Evolutionary conservation across 768 basidiomycete genomes (phyloP).

Genomic region (Lepiota venenata): DNA sequence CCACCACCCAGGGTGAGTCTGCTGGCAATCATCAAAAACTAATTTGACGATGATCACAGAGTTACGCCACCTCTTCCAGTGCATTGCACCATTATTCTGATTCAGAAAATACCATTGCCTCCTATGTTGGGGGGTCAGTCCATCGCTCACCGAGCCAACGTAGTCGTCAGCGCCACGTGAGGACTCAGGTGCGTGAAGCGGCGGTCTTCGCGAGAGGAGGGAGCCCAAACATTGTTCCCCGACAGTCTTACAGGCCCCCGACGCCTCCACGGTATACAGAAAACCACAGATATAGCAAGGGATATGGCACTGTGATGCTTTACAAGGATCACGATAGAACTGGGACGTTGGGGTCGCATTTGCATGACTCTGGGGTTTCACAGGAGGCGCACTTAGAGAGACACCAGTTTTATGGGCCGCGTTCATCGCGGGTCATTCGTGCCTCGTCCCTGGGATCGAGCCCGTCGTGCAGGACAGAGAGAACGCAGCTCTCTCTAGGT

Average conservation of each 20-base stretch:
- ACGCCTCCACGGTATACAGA: conserved; percentile 48
- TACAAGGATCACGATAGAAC: conserved; percentile 13
- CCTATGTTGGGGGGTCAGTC: not conserved
- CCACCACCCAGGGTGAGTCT: conserved; percentile 4
- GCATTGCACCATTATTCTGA: conserved; percentile 1
- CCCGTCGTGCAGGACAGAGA: conserved; percentile 34
- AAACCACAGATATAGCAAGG: conserved; percentile 25
- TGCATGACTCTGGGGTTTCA: not conserved
- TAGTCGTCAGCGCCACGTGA: conserved; percentile 19
- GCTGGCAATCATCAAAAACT: not conserved
- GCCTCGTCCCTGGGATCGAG: conserved; percentile 23
- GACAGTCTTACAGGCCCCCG: conserved; percentile 50
- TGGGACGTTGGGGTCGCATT: not conserved
- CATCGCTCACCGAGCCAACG: conserved; percentile 8
- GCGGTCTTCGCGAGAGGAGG: not conserved
- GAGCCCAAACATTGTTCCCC: not conserved
- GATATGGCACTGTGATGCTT: conserved; percentile 18
- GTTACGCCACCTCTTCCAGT: conserved; percentile 4
- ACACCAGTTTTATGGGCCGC: not conserved
- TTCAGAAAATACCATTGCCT: conserved; percentile 3
- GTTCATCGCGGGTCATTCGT: conserved; percentile 1
- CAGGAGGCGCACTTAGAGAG: conserved; percentile 5
- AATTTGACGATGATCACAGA: not conserved
- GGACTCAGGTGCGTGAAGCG: conserved; percentile 15
- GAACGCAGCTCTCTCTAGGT: conserved; percentile 29